Conservation (phyloP, 352 stramenopile species). For the Globisporangium perplexum region DNA sequence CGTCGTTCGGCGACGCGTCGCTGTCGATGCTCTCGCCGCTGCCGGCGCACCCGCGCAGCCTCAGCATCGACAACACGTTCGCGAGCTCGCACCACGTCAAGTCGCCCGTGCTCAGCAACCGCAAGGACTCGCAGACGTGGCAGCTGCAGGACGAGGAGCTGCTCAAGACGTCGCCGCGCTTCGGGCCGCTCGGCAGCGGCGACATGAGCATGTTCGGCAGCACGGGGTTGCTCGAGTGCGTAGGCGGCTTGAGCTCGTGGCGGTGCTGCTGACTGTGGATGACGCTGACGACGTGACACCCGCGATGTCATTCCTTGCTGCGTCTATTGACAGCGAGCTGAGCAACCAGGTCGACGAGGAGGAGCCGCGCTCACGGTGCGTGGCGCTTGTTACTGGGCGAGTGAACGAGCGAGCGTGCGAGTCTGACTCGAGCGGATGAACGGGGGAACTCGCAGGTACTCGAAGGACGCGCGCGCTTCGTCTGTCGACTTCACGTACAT, state of each 20-base stretch:
- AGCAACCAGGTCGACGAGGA: constrained; percentile 14
- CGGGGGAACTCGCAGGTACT: constrained; percentile 13
- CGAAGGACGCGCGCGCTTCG: constrained; percentile 66
- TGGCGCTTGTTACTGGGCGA: not conserved
- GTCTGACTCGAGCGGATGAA: no score
- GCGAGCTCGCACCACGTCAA: constrained; percentile 31
- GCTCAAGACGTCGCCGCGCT: constrained; percentile 43
- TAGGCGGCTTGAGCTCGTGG: not conserved
- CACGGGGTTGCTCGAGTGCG: constrained; percentile 8
- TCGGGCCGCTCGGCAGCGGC: constrained; percentile 18
- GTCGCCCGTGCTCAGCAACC: constrained; percentile 46
- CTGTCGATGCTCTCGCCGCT: constrained; percentile 41
- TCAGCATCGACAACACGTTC: constrained; percentile 38
- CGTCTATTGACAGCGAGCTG: constrained; percentile 2
- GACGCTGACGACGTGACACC: not conserved
- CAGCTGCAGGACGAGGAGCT: constrained; percentile 68
- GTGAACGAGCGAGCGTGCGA: no score
- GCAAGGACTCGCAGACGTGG: constrained; percentile 63
- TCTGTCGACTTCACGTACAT: constrained; percentile 74
- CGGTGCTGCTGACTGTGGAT: not conserved
- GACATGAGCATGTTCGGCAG: constrained; percentile 8
- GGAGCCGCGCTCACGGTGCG: constrained; percentile 11
- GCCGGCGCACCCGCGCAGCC: constrained; percentile 29
- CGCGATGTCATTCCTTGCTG: not conserved
- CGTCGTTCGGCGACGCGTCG: constrained; percentile 39